Base-by-base conservation (phyloP, 495 filamentous ascomycete species). In the Aspergillus sclerotioniger region DNA sequence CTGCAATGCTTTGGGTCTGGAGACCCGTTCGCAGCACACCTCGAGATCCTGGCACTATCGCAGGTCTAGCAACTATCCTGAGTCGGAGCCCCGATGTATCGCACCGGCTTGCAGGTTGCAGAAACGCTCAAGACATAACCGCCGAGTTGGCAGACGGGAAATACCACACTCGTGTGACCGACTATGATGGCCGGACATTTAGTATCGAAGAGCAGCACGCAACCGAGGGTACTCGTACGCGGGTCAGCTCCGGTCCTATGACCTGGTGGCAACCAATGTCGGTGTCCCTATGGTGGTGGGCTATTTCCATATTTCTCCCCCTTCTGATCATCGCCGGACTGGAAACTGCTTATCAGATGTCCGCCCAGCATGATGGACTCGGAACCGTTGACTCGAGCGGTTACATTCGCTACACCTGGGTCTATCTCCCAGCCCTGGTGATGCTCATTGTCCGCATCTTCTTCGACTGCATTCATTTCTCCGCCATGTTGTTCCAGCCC, bases 391-490 rank as follows among this genome's bases (percentile, higher is more conserved):
- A 51, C 4, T 51, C 48, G 7, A 28, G 32, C 32, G 53, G 50
- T 0, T 63, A 54, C 15, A 46, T 60, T 29, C 61, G 55, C 15
- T 63, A 63, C 47, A 43, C 55, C 45, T 65, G 62, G 62, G 44
- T 51, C 9, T 67, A 67, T 32, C 21, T 67, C 3, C 64, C 64
- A 2, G 64, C 64, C n/a, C 29, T 67, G 3, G 41, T 67, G 0
- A 62, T 67, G 58, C 54, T 67, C 12, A 16, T 46, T 15, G 47
- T 61, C 15, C 61, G 56, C 6, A 53, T 54, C 37, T 53, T 48
- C 49, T 62, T 47, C 21, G 39, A 43, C 48, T 29, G 39, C 44
- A 57, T 53, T 47, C 55, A 41, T 17, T 53, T 60, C 56, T 61
- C n/a, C 19, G 53, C 19, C 3, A 51, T 35, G 44, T 20, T 50